Conservation (phyloP, 306 rosid genomes). For the Medicago ruthenica region DNA sequence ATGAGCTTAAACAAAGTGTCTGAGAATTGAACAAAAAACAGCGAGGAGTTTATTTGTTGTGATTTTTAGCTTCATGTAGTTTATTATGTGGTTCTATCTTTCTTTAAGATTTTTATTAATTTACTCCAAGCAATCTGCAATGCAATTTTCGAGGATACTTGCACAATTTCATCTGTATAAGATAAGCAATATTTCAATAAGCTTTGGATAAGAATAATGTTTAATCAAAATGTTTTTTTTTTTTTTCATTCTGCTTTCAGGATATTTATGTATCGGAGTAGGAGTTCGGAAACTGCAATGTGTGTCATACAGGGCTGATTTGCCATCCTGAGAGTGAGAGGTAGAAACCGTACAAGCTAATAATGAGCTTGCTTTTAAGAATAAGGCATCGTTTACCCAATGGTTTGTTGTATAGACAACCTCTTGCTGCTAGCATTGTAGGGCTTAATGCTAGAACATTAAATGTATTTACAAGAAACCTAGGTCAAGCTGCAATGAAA, state of each 20-base stretch:
- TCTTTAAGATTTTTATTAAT: background rate
- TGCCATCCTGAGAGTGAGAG: conserved; percentile 39
- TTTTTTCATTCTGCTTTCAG: conserved; percentile 45
- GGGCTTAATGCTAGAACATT: conserved; percentile 37
- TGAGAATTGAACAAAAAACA: background rate
- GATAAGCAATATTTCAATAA: background rate
- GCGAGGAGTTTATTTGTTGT: conserved; percentile 14
- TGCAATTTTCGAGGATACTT: background rate
- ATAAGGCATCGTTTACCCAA: conserved; percentile 58
- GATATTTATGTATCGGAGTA: conserved; percentile 23
- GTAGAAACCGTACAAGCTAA: conserved; percentile 26
- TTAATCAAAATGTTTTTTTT: background rate
- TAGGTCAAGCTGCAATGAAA: conserved; percentile 70
- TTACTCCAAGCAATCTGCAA: background rate
- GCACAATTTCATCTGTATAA: background rate
- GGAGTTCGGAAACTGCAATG: conserved; percentile 17
- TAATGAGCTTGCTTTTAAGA: conserved; percentile 73
- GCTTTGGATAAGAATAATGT: conserved; percentile 9
- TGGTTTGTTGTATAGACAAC: conserved; percentile 49
- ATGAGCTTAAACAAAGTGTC: background rate
- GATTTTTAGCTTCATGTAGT: too few species aligned
- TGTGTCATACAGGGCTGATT: conserved; percentile 45
- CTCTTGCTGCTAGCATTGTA: conserved; percentile 27
- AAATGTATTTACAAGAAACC: conserved; percentile 51
- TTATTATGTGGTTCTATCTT: background rate